These are phyloP conservation scores for Penicillium longicatenatum DNA, from an alignment of 495 filamentous ascomycete genomes.

Conservation along the genomic window DNA sequence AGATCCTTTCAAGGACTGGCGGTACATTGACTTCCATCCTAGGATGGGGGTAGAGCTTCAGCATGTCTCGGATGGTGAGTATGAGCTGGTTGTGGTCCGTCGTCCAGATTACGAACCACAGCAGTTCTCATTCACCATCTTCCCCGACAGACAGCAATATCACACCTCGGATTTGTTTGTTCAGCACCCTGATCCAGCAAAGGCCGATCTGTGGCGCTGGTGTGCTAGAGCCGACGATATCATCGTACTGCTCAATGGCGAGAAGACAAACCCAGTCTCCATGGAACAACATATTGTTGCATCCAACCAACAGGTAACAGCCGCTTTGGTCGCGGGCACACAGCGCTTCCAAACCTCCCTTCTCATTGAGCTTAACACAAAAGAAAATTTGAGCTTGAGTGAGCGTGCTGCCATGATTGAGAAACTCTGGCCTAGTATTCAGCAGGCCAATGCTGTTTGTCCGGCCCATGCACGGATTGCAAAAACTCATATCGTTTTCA, in stretches of 20 bases:
- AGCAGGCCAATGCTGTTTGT: slow-evolving; percentile 46
- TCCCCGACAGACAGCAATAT: slow-evolving; percentile 55
- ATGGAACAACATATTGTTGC: slow-evolving; percentile 36
- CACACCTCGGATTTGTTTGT: slow-evolving; percentile 57
- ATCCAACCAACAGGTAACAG: slow-evolving; percentile 23
- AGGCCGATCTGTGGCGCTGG: slow-evolving; percentile 32
- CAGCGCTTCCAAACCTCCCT: slow-evolving; percentile 35
- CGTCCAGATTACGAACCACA: slow-evolving; percentile 36
- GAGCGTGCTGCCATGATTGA: slow-evolving; percentile 33
- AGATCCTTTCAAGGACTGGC: slow-evolving; percentile 46
- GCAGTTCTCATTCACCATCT: slow-evolving; percentile 55
- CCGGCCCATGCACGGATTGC: slow-evolving; percentile 46
- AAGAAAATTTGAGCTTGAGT: slow-evolving; percentile 1
- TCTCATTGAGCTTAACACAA: slow-evolving; percentile 34
- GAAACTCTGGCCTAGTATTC: slow-evolving; percentile 48
- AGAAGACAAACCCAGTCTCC: slow-evolving; percentile 43
- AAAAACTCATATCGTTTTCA: slow-evolving; percentile 42
- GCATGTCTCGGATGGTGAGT: slow-evolving; percentile 37
- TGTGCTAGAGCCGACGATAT: slow-evolving; percentile 39
- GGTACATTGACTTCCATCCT: slow-evolving; percentile 52
- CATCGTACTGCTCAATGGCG: slow-evolving; percentile 42
- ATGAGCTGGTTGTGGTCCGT: slow-evolving; percentile 51
- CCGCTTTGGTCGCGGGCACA: slow-evolving; percentile 35
- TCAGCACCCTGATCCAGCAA: slow-evolving; percentile 28
- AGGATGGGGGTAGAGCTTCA: slow-evolving; percentile 43